These are phyloP conservation scores for Eucalyptus curtisii DNA, from an alignment of 345 rosid species.

Conservation along the genomic window DNA sequence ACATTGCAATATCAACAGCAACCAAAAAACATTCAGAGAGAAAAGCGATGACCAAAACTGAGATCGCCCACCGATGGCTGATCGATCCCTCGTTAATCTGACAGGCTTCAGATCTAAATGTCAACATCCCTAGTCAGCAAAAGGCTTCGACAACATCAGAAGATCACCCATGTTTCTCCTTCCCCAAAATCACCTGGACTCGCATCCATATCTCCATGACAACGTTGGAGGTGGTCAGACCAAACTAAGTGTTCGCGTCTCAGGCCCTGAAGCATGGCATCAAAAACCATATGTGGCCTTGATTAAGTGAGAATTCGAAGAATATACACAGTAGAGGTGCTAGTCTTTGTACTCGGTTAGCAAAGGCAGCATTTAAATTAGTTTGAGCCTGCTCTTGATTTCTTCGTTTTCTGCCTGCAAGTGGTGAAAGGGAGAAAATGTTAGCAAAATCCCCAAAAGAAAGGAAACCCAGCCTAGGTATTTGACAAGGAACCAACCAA, in stretches of 20 bases:
- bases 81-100: background rate
- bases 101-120: background rate
- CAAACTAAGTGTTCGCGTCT: background rate
- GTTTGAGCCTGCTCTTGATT: constrained; percentile 30
- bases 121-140: background rate
- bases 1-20: background rate
- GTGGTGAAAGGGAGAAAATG: background rate
- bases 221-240: background rate
- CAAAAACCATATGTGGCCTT: background rate
- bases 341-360: background rate
- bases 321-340: background rate
- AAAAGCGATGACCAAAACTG: background rate
- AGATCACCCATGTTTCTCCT: background rate
- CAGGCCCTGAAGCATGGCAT: background rate
- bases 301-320: background rate
- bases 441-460: background rate
- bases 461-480: background rate
- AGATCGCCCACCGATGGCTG: background rate
- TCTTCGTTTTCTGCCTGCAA: constrained; percentile 77
- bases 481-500: constrained; percentile 40
- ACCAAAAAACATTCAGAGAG: background rate
- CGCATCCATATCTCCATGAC: background rate
- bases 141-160: background rate
- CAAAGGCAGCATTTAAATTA: background rate
- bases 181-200: background rate